A percentile compares a stretch with the other conserved stretches of the same genome.
phyloP scores from a whole-genome alignment of 75 land plant genomes.

The Larix kaempferi region DNA sequence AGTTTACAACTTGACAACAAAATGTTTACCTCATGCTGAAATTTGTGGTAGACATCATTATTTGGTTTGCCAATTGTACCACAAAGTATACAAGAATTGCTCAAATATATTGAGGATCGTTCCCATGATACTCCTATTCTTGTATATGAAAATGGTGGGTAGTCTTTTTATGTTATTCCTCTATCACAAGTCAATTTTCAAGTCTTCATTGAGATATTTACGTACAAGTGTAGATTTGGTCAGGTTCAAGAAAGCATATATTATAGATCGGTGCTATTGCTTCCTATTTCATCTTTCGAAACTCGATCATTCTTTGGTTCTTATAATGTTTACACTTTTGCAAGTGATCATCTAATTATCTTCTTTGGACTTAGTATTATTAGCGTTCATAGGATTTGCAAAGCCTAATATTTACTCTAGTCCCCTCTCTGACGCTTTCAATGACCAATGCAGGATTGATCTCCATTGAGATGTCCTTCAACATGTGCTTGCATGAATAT shows the following conservation, averaged over 20 bases:
- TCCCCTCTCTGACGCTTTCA: background rate
- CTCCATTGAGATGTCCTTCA: background rate
- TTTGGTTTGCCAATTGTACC: conserved; percentile 1
- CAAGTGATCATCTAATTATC: no score
- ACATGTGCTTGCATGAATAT: background rate
- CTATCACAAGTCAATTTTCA: background rate
- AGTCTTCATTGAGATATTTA: background rate
- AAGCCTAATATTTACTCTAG: background rate
- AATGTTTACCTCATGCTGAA: no score
- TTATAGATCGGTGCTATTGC: no score
- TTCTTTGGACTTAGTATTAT: no score
- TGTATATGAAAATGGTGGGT: conserved; percentile 30
- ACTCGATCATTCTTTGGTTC: no score
- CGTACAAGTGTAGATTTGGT: background rate
- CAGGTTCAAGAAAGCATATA: no score
- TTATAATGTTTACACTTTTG: no score
- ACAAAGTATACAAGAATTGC: conserved; percentile 14
- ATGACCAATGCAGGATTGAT: background rate
- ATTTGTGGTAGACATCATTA: background rate
- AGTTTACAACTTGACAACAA: no score
- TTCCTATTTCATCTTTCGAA: no score
- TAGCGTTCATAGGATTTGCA: background rate
- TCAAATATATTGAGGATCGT: conserved; percentile 19
- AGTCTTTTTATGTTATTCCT: background rate
- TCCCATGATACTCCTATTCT: conserved; percentile 26